Evolutionary conservation across 2,329 filamentous ascomycete genomes (phyloP).

Genomic region (Fusarium secorum): DNA sequence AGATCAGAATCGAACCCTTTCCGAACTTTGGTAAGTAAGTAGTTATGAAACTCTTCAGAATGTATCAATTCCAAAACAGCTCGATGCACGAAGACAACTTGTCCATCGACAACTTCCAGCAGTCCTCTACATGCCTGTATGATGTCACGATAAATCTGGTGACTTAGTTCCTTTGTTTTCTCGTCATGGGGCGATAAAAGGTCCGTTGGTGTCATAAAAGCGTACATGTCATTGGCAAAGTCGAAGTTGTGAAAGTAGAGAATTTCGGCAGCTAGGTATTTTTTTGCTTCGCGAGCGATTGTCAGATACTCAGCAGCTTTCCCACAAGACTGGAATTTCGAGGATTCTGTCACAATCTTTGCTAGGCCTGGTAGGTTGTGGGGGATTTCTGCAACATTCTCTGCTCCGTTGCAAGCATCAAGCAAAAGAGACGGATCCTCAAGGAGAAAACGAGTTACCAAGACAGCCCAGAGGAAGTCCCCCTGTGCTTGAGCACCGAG

Average conservation of each 20-base stretch:
- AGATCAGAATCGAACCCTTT: neutral
- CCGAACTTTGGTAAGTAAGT: neutral
- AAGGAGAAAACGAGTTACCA: slow-evolving; percentile 10
- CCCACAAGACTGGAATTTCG: slow-evolving; percentile 2
- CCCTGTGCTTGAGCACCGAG: slow-evolving; percentile 19
- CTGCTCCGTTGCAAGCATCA: neutral
- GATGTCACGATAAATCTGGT: neutral
- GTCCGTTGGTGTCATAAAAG: neutral
- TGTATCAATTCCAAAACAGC: neutral
- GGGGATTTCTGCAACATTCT: slow-evolving; percentile 1
- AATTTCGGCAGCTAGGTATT: neutral
- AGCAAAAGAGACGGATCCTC: neutral
- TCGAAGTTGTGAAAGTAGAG: slow-evolving; percentile 7
- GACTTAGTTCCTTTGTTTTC: neutral
- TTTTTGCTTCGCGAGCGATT: neutral
- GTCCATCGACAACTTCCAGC: neutral
- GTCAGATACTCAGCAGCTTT: slow-evolving; percentile 1
- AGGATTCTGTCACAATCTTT: neutral
- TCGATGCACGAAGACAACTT: neutral
- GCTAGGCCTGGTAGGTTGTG: slow-evolving; percentile 13
- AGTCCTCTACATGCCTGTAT: neutral
- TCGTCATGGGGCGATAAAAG: neutral
- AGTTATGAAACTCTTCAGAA: neutral
- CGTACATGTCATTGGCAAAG: neutral
- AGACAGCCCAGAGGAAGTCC: slow-evolving; percentile 36